phyloP scores from a whole-genome alignment of 768 basidiomycete species.

The Rhodocollybia butyracea region DNA sequence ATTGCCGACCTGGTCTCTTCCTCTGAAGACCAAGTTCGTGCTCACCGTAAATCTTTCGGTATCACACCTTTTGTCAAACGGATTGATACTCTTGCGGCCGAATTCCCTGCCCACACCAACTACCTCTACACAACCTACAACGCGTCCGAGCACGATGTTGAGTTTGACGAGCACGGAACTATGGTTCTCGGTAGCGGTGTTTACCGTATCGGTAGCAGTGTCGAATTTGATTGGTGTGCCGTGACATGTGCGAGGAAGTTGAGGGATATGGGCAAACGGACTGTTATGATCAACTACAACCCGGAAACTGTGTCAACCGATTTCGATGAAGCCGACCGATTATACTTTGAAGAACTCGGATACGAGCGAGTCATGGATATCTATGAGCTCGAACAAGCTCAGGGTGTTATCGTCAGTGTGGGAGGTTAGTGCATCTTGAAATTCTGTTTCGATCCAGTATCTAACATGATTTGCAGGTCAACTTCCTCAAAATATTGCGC shows the following conservation, averaged over 20 bases:
- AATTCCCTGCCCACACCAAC: constrained; percentile 98
- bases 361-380: constrained; percentile 99
- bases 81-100: constrained; percentile 98
- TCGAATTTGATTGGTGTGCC: constrained; percentile 99
- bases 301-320: constrained; percentile 99
- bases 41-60: constrained; percentile 79
- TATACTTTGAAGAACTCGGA: constrained; percentile 98
- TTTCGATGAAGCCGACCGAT: constrained; percentile 97
- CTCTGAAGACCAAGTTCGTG: constrained; percentile 77
- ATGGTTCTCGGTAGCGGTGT: constrained; percentile 99
- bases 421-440: constrained; percentile 60
- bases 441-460: background rate
- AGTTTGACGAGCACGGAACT: constrained; percentile 95
- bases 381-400: constrained; percentile 90
- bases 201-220: constrained; percentile 96
- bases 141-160: constrained; percentile 91
- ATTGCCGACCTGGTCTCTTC: constrained; percentile 78
- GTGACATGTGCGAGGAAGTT: constrained; percentile 95
- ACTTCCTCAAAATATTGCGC: constrained; percentile 97
- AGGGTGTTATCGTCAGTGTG: constrained; percentile 94
- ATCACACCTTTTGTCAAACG: constrained; percentile 98
- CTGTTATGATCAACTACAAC: constrained; percentile 99
- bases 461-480: constrained; percentile 55
- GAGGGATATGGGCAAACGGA: constrained; percentile 88
- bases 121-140: constrained; percentile 99